phyloP scores from a whole-genome alignment of 2,329 filamentous ascomycete species.

The Beauveria asiatica region DNA sequence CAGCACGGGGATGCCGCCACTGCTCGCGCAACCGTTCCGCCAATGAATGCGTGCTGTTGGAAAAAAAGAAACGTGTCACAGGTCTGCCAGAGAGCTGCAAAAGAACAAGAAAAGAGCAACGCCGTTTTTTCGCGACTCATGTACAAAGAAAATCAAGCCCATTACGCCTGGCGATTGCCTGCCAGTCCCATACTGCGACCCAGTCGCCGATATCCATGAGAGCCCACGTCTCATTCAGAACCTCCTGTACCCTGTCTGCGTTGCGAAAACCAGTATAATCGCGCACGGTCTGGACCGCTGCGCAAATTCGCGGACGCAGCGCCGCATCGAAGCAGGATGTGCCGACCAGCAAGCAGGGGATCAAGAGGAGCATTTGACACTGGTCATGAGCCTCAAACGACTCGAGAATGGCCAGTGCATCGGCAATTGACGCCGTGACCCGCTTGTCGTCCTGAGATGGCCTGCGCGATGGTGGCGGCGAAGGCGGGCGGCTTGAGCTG shows the following conservation, averaged over 20 bases:
- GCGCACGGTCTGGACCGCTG: slow-evolving; percentile 41
- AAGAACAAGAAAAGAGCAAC: not conserved
- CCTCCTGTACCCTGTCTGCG: slow-evolving; percentile 42
- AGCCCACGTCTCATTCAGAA: slow-evolving; percentile 52
- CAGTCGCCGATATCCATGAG: slow-evolving; percentile 51
- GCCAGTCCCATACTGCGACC: slow-evolving; percentile 56
- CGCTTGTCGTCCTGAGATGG: slow-evolving; percentile 41
- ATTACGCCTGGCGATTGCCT: slow-evolving; percentile 43
- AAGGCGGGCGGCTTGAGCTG: slow-evolving; percentile 20
- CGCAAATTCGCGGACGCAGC: slow-evolving; percentile 45
- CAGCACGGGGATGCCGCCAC: not conserved
- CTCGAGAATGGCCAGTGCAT: slow-evolving; percentile 46
- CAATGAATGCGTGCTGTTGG: not conserved
- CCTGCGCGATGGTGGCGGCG: slow-evolving; percentile 38
- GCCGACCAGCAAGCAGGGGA: slow-evolving; percentile 53
- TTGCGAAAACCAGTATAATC: slow-evolving; percentile 54
- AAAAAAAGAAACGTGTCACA: not conserved
- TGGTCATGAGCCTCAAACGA: slow-evolving; percentile 49
- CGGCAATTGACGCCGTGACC: slow-evolving; percentile 47
- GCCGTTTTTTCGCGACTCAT: slow-evolving; percentile 16
- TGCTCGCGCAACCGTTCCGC: not conserved
- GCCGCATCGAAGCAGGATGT: slow-evolving; percentile 46
- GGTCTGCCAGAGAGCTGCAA: not conserved
- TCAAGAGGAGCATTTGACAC: slow-evolving; percentile 49
- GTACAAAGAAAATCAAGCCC: slow-evolving; percentile 48